Base-by-base conservation (phyloP, 2,329 filamentous ascomycete genomes). In the Ascomycota sp. region DNA sequence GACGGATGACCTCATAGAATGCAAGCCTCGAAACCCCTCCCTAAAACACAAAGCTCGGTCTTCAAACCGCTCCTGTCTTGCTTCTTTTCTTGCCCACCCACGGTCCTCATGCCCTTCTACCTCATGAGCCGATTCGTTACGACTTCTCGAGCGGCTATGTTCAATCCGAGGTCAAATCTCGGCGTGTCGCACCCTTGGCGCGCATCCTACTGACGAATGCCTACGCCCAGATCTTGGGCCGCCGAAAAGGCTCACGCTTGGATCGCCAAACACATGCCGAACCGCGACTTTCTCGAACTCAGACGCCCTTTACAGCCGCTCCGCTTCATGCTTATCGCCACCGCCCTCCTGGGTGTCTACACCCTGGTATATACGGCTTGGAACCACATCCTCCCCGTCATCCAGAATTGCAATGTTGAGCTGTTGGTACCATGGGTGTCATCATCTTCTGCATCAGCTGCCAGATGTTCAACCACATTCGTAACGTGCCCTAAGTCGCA, bases 391-490 rank as follows among this genome's bases (percentile, higher is more conserved):
- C 48, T 86, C 8, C 86, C 86, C 3, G 45, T 94, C 35, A 51
- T 94, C 23, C 80, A 83, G 52, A 94, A 77, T 60, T 77, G 86
- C 41, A 95, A 92, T 45, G 57, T 95, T 98, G 89, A 89, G 85
- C 86, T 17, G 81, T 79, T 15, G 55, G 91, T 44, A 92, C 79
- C 52, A 60, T 98, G 40, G 83, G 95, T 44, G 64, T 74, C 10
- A 85, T 98, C 37, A 67, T 98, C 25, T 63, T 94, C 33, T 98
- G 95, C 57, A 94, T 78, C 28, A 89, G 79, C 43, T 91, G 89
- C 24, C 85, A 95, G 56, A 98, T 98, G 91, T 98, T 91, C 66
- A 98, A 95, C 54, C 85, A 94, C 48, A 98, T 98, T 47, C 72
- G 91, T 42, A 86, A 89, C 51, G 81, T 91, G 3, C 89, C 89